Evolutionary conservation across 345 rosid genomes (phyloP).

Genomic region (Hevea brasiliensis): DNA sequence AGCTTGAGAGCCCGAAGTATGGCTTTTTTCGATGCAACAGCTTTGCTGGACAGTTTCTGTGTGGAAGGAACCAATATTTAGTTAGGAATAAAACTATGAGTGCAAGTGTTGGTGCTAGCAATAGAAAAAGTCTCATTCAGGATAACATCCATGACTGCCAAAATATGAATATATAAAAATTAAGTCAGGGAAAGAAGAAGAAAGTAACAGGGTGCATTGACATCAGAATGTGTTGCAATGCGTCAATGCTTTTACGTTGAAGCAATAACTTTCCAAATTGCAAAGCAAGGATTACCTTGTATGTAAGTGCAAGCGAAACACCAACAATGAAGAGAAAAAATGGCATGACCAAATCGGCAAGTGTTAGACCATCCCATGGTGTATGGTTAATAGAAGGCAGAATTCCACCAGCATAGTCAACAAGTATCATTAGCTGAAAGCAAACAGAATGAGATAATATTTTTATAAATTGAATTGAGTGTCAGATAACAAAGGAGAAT

Average conservation of each 20-base stretch:
- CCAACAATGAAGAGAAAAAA: conserved; percentile 91
- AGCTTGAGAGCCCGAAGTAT: conserved; percentile 58
- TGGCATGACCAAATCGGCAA: conserved; percentile 94
- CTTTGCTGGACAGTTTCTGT: conserved; percentile 58
- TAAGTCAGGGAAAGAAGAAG: not conserved
- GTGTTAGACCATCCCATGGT: conserved; percentile 84
- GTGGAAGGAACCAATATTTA: not conserved
- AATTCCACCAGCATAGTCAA: conserved; percentile 77
- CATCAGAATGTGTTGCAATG: too few species aligned
- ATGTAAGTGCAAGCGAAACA: conserved; percentile 67
- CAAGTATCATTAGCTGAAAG: conserved; percentile 88
- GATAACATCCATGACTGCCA: too few species aligned
- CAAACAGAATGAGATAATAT: conserved; percentile 5
- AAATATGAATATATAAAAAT: too few species aligned
- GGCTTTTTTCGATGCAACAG: conserved; percentile 65
- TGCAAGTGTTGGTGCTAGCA: too few species aligned
- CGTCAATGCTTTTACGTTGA: too few species aligned
- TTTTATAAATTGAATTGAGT: too few species aligned
- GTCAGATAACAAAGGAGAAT: too few species aligned
- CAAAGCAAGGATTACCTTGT: conserved; percentile 53
- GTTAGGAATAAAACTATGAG: not conserved
- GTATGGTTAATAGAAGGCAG: conserved; percentile 85
- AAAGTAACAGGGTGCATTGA: not conserved
- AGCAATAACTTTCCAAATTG: not conserved
- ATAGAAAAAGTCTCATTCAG: too few species aligned